phyloP scores from a whole-genome alignment of 768 basidiomycete species.

The Amanita pseudoporphyria region DNA sequence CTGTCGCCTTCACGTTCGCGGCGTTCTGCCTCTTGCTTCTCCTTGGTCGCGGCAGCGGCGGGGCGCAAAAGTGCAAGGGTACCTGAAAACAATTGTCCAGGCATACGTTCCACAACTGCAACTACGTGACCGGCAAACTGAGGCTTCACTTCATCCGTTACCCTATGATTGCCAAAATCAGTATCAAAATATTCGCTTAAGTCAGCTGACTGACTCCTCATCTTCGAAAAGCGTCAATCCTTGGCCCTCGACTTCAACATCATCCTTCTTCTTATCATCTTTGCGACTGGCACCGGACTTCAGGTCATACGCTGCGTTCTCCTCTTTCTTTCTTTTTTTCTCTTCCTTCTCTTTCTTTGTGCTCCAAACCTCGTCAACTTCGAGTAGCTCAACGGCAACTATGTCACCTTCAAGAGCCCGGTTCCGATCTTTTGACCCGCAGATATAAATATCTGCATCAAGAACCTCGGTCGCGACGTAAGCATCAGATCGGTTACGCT shows the following conservation, averaged over 20 bases:
- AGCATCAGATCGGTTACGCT: slow-evolving; percentile 96
- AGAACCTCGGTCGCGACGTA: slow-evolving; percentile 98
- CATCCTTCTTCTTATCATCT: slow-evolving; percentile 99
- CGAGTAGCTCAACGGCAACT: slow-evolving; percentile 93
- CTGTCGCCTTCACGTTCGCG: slow-evolving; percentile 94
- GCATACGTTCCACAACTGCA: slow-evolving; percentile 99
- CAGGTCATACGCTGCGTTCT: slow-evolving; percentile 90
- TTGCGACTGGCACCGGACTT: slow-evolving; percentile 68
- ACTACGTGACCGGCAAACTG: slow-evolving; percentile 99
- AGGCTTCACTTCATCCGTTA: slow-evolving; percentile 96
- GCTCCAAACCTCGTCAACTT: slow-evolving; percentile 96
- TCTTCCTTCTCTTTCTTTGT: slow-evolving; percentile 99
- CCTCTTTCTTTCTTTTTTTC: slow-evolving; percentile 99
- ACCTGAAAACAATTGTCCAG: slow-evolving; percentile 96
- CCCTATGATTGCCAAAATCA: slow-evolving; percentile 33
- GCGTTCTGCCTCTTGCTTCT: slow-evolving; percentile 97
- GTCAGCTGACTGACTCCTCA: slow-evolving; percentile 59
- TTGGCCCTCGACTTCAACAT: slow-evolving; percentile 99
- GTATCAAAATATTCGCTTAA: not conserved
- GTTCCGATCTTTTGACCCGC: slow-evolving; percentile 97
- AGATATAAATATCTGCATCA: slow-evolving; percentile 98
- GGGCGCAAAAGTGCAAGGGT: slow-evolving; percentile 92
- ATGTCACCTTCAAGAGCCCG: slow-evolving; percentile 98
- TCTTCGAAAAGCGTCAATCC: slow-evolving; percentile 95
- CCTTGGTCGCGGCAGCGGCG: slow-evolving; percentile 94